Conservation (phyloP, 2,329 filamentous ascomycete genomes). For the Xylaria sp. region DNA sequence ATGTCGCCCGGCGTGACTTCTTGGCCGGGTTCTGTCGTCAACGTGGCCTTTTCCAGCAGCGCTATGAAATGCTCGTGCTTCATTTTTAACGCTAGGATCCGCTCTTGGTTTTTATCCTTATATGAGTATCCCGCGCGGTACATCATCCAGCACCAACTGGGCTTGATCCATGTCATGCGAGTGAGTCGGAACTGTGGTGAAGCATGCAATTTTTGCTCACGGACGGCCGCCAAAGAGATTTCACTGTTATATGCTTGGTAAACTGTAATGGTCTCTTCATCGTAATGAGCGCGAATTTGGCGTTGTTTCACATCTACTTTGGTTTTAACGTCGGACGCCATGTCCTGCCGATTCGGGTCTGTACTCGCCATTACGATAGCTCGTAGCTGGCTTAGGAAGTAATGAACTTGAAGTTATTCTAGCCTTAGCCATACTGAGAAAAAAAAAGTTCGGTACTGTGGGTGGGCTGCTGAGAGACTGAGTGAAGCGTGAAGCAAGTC, state of each 20-base stretch:
- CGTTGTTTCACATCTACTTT: not conserved
- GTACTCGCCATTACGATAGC: not conserved
- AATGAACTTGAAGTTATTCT: too few relatives aligned
- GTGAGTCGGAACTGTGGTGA: constrained; percentile 26
- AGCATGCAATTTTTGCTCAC: constrained; percentile 19
- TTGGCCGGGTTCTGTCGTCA: constrained; percentile 48
- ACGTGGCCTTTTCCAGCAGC: constrained; percentile 55
- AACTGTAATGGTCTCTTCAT: constrained; percentile 32
- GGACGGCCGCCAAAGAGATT: constrained; percentile 23
- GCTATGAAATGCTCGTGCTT: constrained; percentile 61
- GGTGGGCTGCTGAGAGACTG: too few relatives aligned
- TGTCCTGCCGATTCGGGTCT: not conserved
- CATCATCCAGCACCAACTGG: constrained; percentile 64
- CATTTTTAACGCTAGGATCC: constrained; percentile 68
- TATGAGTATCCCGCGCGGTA: constrained; percentile 70
- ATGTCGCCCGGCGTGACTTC: constrained; percentile 8
- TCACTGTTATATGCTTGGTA: constrained; percentile 32
- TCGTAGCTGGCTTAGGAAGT: not conserved
- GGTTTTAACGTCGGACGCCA: not conserved
- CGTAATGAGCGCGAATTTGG: constrained; percentile 28
- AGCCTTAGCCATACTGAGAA: too few relatives aligned
- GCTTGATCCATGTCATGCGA: constrained; percentile 34
- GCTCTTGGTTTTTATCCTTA: constrained; percentile 65
- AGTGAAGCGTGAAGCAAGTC: too few relatives aligned
- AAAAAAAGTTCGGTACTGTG: too few relatives aligned